phyloP scores from a whole-genome alignment of 176 grass and related monocot genomes.

The Phyllostachys edulis region DNA sequence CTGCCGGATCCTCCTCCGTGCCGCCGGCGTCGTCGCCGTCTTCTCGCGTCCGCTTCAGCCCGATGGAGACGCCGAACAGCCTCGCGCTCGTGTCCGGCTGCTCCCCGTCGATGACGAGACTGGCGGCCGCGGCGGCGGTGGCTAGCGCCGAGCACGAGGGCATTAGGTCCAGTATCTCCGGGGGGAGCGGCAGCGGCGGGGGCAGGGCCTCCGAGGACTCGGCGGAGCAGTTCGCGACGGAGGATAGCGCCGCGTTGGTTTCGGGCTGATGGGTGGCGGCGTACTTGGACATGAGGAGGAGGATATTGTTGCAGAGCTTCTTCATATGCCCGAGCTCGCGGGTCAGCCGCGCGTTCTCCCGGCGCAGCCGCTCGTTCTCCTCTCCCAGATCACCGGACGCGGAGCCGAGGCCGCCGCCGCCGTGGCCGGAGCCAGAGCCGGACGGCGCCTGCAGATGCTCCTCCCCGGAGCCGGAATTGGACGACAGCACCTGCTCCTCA shows the following conservation, averaged over 20 bases:
- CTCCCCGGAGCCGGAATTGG: constrained; percentile 7
- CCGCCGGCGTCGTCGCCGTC: constrained; percentile 4
- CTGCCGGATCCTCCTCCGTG: background rate
- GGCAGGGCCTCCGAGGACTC: constrained; percentile 45
- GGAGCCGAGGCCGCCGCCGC: constrained; percentile 10
- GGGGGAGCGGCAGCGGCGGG: constrained; percentile 15
- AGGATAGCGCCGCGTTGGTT: constrained; percentile 28
- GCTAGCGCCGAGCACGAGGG: constrained; percentile 42
- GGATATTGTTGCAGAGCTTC: constrained; percentile 82
- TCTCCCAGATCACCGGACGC: constrained; percentile 56
- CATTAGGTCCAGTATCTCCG: constrained; percentile 67
- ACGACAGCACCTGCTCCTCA: constrained; percentile 77
- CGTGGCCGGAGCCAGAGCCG: background rate
- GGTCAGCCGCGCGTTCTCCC: constrained; percentile 63
- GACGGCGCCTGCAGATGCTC: too few species aligned
- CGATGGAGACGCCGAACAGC: constrained; percentile 74
- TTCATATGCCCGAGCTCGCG: constrained; percentile 88
- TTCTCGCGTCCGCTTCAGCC: constrained; percentile 47
- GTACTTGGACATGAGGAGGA: constrained; percentile 83
- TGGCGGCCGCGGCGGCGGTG: background rate
- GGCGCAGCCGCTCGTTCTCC: constrained; percentile 67
- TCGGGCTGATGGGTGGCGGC: constrained; percentile 45
- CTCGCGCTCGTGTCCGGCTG: constrained; percentile 29
- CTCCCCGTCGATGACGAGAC: constrained; percentile 17
- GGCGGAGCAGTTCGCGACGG: constrained; percentile 36